phyloP scores from a whole-genome alignment of 2,329 filamentous ascomycete genomes.

The Cadophora luteo-olivacea region DNA sequence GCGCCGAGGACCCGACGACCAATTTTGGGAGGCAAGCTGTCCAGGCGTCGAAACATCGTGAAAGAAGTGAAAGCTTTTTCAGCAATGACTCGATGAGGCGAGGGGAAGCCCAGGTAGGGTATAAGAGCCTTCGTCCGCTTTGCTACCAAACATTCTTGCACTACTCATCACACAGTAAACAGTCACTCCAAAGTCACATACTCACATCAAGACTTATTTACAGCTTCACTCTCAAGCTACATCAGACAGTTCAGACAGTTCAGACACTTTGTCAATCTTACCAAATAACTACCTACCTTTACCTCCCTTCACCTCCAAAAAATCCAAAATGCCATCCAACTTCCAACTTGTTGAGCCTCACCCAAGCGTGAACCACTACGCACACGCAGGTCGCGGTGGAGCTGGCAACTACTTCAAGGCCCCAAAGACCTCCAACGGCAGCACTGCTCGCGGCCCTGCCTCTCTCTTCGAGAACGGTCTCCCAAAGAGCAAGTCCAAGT shows the following conservation, averaged over 20 bases:
- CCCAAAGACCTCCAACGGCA: constrained; percentile 37
- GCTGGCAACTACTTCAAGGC: constrained; percentile 44
- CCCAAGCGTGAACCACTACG: constrained; percentile 40
- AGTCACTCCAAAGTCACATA: constrained; percentile 25
- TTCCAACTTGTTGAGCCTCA: constrained; percentile 44
- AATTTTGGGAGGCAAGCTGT: constrained; percentile 18
- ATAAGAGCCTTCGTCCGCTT: constrained; percentile 36
- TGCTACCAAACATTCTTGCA: constrained; percentile 15
- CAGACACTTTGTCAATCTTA: not conserved
- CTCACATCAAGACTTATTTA: not conserved
- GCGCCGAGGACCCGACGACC: constrained; percentile 19
- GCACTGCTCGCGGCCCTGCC: constrained; percentile 40
- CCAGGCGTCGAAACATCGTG: constrained; percentile 28
- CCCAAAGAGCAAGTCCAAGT: constrained; percentile 38
- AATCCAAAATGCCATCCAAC: constrained; percentile 28
- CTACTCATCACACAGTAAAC: constrained; percentile 30
- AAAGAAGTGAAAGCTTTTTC: constrained; percentile 25
- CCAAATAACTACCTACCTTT: not conserved
- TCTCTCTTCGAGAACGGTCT: constrained; percentile 39
- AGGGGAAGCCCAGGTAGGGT: constrained; percentile 24
- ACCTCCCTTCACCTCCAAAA: constrained; percentile 5
- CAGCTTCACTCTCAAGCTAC: constrained; percentile 10
- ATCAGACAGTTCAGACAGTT: constrained; percentile 7
- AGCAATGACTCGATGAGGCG: constrained; percentile 25
- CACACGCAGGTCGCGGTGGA: constrained; percentile 43